Conservation (phyloP, 192 early-diverging fungal species). For the Coemansia sp. region DNA sequence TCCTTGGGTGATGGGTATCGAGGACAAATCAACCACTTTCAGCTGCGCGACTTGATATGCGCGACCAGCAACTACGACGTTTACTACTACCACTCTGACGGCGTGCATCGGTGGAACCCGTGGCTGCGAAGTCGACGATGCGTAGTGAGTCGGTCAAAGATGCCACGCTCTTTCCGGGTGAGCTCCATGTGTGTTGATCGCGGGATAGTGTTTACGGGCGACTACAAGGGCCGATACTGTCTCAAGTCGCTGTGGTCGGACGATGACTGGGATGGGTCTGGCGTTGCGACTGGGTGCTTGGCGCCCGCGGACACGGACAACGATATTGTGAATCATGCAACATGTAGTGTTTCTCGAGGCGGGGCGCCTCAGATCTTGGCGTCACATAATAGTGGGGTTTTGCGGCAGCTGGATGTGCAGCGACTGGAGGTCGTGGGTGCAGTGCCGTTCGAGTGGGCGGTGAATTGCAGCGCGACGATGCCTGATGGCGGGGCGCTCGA, state of each 20-base stretch:
- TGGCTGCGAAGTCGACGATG: slow-evolving; percentile 19
- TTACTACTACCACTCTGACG: slow-evolving; percentile 35
- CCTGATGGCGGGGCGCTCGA: slow-evolving; percentile 23
- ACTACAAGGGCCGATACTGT: slow-evolving; percentile 38
- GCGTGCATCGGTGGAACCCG: slow-evolving; percentile 46
- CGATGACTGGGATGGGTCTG: neutral
- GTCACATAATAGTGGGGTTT: slow-evolving; percentile 34
- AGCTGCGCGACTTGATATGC: slow-evolving; percentile 53
- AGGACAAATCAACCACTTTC: slow-evolving; percentile 48
- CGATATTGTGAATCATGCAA: slow-evolving; percentile 48
- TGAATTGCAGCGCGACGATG: slow-evolving; percentile 43
- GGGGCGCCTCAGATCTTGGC: slow-evolving; percentile 17
- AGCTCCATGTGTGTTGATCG: slow-evolving; percentile 42
- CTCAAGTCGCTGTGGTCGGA: slow-evolving; percentile 26
- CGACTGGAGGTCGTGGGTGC: neutral
- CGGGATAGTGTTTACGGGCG: slow-evolving; percentile 46
- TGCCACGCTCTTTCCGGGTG: slow-evolving; percentile 27
- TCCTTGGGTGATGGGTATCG: slow-evolving; percentile 24
- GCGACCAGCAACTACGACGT: slow-evolving; percentile 50
- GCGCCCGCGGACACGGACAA: neutral
- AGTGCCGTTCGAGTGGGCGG: slow-evolving; percentile 37
- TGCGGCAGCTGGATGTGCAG: slow-evolving; percentile 26
- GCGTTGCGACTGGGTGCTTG: neutral
- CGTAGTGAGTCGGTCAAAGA: slow-evolving; percentile 23
- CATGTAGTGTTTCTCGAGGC: slow-evolving; percentile 4